phyloP scores from a whole-genome alignment of 495 filamentous ascomycete genomes.

The Podospora fimiseda region DNA sequence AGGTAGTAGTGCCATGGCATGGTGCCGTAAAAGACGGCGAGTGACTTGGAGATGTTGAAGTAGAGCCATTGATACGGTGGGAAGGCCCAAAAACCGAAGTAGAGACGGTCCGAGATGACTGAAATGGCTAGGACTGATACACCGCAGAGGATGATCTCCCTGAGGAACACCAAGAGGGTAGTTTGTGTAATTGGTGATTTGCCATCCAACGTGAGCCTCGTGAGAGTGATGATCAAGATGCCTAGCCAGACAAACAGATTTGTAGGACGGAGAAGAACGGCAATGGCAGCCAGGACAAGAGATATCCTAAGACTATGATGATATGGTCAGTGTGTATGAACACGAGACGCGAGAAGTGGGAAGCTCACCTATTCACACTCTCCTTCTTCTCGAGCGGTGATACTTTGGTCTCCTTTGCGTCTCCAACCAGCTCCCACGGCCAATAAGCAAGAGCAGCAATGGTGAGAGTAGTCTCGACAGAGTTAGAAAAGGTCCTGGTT shows the following conservation, averaged over 20 bases:
- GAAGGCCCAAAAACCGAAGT: constrained; percentile 84
- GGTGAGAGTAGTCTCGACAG: constrained; percentile 82
- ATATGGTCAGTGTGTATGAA: no score
- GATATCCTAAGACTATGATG: constrained; percentile 62
- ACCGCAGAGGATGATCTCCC: constrained; percentile 65
- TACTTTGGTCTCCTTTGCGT: constrained; percentile 24
- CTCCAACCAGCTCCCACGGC: constrained; percentile 65
- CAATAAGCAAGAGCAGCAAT: constrained; percentile 71
- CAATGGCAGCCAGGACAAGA: constrained; percentile 69
- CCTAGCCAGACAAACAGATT: constrained; percentile 81
- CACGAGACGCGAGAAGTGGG: no score
- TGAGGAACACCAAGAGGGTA: constrained; percentile 48
- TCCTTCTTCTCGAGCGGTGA: constrained; percentile 17
- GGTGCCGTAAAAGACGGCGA: constrained; percentile 87
- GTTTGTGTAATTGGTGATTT: constrained; percentile 33
- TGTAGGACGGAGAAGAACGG: constrained; percentile 84
- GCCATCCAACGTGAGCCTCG: constrained; percentile 34
- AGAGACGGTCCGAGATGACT: constrained; percentile 64
- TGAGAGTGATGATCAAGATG: constrained; percentile 39
- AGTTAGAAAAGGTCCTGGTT: constrained; percentile 89
- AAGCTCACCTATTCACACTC: constrained; percentile 29
- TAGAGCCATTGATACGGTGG: constrained; percentile 83
- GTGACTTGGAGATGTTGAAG: constrained; percentile 81
- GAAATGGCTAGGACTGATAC: constrained; percentile 55
- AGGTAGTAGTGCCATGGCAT: constrained; percentile 93